Percentiles rank a stretch among this genome's conserved stretches.
Evolutionary conservation across 352 stramenopile genomes (phyloP).

Genomic region (Phytophthora boehmeriae): DNA sequence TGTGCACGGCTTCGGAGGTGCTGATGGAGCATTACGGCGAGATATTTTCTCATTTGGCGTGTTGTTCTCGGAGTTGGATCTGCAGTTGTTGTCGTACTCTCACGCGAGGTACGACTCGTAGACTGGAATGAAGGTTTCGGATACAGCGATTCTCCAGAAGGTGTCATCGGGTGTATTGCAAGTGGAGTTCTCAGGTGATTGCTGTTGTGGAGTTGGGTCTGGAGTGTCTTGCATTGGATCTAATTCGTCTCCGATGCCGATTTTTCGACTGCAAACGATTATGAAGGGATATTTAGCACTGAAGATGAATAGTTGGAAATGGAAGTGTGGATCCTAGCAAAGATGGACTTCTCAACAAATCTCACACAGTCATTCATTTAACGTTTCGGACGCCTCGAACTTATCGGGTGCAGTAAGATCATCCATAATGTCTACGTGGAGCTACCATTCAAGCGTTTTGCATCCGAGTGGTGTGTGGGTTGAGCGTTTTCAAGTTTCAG

Average conservation of each 20-base stretch:
- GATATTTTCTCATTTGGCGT: too few species aligned
- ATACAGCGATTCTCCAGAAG: conserved; percentile 25
- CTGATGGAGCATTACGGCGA: conserved; percentile 21
- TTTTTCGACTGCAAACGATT: conserved; percentile 24
- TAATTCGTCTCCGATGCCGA: conserved; percentile 12
- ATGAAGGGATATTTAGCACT: too few species aligned
- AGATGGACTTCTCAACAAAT: too few species aligned
- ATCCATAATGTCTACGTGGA: too few species aligned
- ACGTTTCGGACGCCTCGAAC: too few species aligned
- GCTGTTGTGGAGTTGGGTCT: conserved; percentile 7
- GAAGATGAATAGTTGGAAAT: too few species aligned
- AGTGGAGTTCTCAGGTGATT: conserved; percentile 11
- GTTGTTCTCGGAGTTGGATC: conserved; percentile 25
- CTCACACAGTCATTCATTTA: too few species aligned
- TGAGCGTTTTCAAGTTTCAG: too few species aligned
- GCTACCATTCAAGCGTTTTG: too few species aligned
- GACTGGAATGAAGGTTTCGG: conserved; percentile 18
- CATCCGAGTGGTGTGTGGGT: too few species aligned
- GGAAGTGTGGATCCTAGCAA: too few species aligned
- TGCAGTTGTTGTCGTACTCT: conserved; percentile 19
- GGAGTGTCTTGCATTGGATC: conserved; percentile 17
- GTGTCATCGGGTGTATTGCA: conserved; percentile 17
- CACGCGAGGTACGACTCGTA: neutral
- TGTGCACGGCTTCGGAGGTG: conserved; percentile 31
- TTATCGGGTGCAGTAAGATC: too few species aligned